These are phyloP conservation scores for Kockovaella imperatae DNA, from an alignment of 768 basidiomycete species.

Conservation along the genomic window DNA sequence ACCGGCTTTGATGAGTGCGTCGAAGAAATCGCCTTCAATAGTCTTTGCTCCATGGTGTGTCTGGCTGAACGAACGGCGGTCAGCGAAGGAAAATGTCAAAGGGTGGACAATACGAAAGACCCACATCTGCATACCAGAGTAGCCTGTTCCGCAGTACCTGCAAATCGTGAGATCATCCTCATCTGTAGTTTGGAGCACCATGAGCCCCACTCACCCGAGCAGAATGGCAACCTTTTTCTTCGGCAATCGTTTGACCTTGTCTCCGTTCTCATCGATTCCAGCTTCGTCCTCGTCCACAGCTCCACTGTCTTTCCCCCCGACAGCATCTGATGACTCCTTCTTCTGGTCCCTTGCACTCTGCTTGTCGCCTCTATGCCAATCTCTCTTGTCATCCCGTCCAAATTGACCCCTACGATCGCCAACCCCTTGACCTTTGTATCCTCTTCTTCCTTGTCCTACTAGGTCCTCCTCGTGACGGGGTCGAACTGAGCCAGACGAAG, in stretches of 20 bases:
- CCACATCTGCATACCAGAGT: constrained; percentile 91
- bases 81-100: neutral
- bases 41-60: constrained; percentile 56
- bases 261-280: neutral
- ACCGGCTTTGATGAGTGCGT: constrained; percentile 77
- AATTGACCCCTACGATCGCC: neutral
- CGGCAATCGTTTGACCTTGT: constrained; percentile 47
- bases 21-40: constrained; percentile 83
- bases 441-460: neutral
- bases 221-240: constrained; percentile 78
- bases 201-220: constrained; percentile 59
- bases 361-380: neutral
- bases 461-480: neutral
- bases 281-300: constrained; percentile 1
- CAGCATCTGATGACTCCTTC: neutral
- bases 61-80: constrained; percentile 51
- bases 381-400: neutral
- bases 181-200: neutral
- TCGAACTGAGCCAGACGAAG: neutral
- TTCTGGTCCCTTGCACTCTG: neutral
- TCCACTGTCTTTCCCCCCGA: neutral
- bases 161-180: neutral
- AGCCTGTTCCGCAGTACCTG: constrained; percentile 62
- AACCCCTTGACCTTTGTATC: neutral
- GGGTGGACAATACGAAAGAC: constrained; percentile 40